Conservation (phyloP, 2,329 filamentous ascomycete species). For the Leptosphaerulina australis region DNA sequence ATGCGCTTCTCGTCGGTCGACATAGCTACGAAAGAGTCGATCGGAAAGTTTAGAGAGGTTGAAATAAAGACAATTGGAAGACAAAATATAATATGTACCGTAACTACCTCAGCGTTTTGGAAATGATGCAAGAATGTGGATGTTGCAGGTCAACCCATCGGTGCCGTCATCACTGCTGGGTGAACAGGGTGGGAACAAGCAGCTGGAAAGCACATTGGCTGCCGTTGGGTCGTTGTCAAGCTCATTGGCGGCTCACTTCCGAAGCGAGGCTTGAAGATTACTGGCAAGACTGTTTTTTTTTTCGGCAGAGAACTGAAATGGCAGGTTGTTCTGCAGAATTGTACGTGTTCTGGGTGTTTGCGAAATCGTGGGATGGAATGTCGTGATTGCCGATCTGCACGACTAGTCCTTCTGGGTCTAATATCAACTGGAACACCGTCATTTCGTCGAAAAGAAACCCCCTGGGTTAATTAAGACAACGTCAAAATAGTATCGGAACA, state of each 20-base stretch:
- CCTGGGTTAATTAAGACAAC: not conserved
- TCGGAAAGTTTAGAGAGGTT: not conserved
- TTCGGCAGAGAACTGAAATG: constrained; percentile 11
- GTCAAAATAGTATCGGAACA: not conserved
- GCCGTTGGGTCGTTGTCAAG: constrained; percentile 37
- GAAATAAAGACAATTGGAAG: not conserved
- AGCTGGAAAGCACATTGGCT: constrained; percentile 3
- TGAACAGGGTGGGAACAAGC: constrained; percentile 9
- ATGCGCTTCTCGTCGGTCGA: constrained; percentile 29
- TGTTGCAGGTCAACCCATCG: constrained; percentile 15
- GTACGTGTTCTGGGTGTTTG: constrained; percentile 18
- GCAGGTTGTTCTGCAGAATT: constrained; percentile 8
- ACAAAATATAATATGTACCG: constrained; percentile 16
- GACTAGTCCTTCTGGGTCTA: constrained; percentile 1
- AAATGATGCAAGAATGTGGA: constrained; percentile 44
- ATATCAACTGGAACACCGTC: not conserved
- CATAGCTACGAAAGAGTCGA: constrained; percentile 5
- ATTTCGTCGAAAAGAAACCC: not conserved
- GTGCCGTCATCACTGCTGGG: constrained; percentile 15
- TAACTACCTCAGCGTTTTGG: not conserved
- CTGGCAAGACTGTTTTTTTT: constrained; percentile 1
- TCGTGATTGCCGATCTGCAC: constrained; percentile 43
- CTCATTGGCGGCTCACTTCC: constrained; percentile 14
- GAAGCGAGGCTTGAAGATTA: constrained; percentile 18
- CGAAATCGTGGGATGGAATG: constrained; percentile 44